phyloP scores from a whole-genome alignment of 345 rosid species.

The Salix udensis region DNA sequence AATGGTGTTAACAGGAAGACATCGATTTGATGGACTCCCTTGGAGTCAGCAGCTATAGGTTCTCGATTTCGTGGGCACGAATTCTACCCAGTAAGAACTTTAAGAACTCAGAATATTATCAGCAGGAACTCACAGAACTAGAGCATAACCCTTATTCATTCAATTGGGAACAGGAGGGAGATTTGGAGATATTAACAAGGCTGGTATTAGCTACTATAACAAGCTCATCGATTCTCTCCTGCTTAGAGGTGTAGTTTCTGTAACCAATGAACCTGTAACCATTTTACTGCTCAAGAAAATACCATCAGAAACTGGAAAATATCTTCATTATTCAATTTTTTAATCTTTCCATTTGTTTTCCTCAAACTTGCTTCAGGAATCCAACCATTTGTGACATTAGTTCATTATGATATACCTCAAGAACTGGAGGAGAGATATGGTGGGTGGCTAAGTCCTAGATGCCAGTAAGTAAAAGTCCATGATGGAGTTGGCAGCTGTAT shows the following conservation, averaged over 20 bases:
- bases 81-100: conserved; percentile 60
- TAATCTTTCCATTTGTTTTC: not conserved
- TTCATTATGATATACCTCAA: conserved; percentile 10
- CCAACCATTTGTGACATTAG: conserved; percentile 9
- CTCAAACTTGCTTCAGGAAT: not conserved
- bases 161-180: conserved; percentile 52
- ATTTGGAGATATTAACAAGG: conserved; percentile 51
- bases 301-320: not conserved
- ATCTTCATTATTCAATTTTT: no score
- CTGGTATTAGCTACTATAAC: conserved; percentile 59
- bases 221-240: conserved; percentile 53
- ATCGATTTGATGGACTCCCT: conserved; percentile 49
- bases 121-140: not conserved
- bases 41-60: conserved; percentile 62
- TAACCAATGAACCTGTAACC: no score
- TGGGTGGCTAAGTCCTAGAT: conserved; percentile 10
- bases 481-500: no score
- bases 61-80: conserved; percentile 83
- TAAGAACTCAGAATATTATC: not conserved
- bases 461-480: not conserved
- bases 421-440: conserved; percentile 14
- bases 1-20: conserved; percentile 44
- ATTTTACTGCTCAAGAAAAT: not conserved
- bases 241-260: conserved; percentile 31
- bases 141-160: not conserved